Conservation (phyloP, 441 rosid species). For the Corymbia calophylla region DNA sequence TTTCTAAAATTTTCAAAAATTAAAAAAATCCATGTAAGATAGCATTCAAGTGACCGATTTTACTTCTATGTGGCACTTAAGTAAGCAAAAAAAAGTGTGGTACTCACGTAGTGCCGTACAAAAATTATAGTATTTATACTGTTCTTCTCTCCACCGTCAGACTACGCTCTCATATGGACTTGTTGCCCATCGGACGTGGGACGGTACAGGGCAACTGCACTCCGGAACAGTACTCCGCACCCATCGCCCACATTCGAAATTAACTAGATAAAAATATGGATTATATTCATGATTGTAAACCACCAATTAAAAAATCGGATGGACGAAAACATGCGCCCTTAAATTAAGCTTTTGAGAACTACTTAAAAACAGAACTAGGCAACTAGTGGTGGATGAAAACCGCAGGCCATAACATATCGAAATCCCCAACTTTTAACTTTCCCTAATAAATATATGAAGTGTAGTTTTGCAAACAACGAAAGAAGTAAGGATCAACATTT, state of each 20-base stretch:
- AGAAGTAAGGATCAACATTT: neutral
- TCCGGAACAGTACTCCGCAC: neutral
- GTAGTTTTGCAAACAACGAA: neutral
- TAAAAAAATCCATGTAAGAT: too few relatives aligned
- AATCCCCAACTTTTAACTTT: neutral
- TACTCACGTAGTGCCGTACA: too few relatives aligned
- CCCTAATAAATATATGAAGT: neutral
- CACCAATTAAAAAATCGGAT: neutral
- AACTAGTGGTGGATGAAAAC: neutral
- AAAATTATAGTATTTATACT: too few relatives aligned
- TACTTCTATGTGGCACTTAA: too few relatives aligned
- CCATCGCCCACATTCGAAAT: neutral
- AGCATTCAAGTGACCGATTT: too few relatives aligned
- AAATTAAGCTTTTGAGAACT: neutral
- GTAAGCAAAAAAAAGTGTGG: too few relatives aligned
- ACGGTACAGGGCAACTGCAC: neutral
- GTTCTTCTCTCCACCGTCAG: neutral
- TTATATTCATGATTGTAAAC: neutral
- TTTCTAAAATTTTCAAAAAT: too few relatives aligned
- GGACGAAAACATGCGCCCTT: neutral
- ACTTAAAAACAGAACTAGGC: neutral
- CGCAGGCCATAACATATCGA: neutral
- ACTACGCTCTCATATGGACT: neutral
- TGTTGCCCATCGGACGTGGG: neutral
- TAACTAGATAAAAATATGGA: neutral